phyloP scores from a whole-genome alignment of 257 asterid genomes.

The Plectranthus barbatus region DNA sequence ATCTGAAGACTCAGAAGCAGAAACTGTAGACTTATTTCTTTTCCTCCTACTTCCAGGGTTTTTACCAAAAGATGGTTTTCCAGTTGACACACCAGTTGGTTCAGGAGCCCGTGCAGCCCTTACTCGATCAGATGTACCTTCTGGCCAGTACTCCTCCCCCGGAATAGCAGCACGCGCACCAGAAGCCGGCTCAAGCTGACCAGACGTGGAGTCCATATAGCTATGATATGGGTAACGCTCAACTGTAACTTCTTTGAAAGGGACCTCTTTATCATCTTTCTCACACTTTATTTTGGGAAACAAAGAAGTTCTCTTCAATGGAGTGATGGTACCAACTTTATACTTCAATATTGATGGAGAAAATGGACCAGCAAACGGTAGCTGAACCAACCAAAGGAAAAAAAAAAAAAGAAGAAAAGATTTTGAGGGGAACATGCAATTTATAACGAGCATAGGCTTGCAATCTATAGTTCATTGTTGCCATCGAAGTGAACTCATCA shows the following conservation, averaged over 20 bases:
- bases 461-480: neutral
- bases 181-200: conserved; percentile 90
- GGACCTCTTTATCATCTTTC: conserved; percentile 38
- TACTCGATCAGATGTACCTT: conserved; percentile 76
- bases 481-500: neutral
- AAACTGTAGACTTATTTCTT: conserved; percentile 42
- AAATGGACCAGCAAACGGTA: conserved; percentile 24
- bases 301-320: conserved; percentile 19
- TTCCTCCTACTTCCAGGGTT: conserved; percentile 90
- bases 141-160: conserved; percentile 84
- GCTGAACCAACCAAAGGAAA: conserved; percentile 22
- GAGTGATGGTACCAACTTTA: conserved; percentile 8
- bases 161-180: conserved; percentile 96
- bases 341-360: conserved; percentile 21
- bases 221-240: conserved; percentile 73
- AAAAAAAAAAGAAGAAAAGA: neutral
- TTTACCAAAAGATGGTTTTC: conserved; percentile 76
- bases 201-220: conserved; percentile 89
- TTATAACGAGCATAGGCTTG: neutral
- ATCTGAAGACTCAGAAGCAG: conserved; percentile 37
- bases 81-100: conserved; percentile 63
- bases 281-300: conserved; percentile 61
- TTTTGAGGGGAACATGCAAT: too few relatives aligned
- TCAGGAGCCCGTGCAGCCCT: conserved; percentile 89
- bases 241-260: conserved; percentile 43